Evolutionary conservation across 2,329 filamentous ascomycete genomes (phyloP).

Genomic region (Penicillium sp.): DNA sequence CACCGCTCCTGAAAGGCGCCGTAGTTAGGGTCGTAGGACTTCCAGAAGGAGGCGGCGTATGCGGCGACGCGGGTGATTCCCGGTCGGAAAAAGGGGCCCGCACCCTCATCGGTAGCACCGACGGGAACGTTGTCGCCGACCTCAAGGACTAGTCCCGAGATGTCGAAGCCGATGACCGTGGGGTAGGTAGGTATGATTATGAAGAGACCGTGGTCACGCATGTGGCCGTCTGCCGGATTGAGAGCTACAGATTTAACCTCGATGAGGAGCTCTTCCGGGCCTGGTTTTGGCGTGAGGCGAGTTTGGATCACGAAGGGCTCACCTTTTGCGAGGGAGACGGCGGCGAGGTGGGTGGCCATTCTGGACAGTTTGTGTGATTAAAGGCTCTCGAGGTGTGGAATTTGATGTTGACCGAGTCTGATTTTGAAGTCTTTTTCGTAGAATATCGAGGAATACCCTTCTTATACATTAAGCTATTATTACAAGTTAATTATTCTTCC

Average conservation of each 20-base stretch:
- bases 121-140: conserved; percentile 43
- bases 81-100: conserved; percentile 26
- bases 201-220: conserved; percentile 47
- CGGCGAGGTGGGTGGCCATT: conserved; percentile 46
- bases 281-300: conserved; percentile 48
- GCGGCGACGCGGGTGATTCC: conserved; percentile 44
- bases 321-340: conserved; percentile 38
- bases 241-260: conserved; percentile 51
- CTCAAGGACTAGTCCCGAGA: conserved; percentile 47
- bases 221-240: conserved; percentile 49
- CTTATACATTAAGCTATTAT: too few relatives aligned
- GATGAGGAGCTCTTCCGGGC: conserved; percentile 50
- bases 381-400: not conserved
- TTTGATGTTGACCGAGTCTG: not conserved
- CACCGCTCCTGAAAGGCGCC: conserved; percentile 49
- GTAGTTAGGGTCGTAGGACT: conserved; percentile 47
- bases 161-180: conserved; percentile 41
- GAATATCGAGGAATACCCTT: not conserved
- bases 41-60: conserved; percentile 45
- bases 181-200: conserved; percentile 45
- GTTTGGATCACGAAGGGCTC: conserved; percentile 39
- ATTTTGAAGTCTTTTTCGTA: too few relatives aligned
- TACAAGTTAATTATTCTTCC: too few relatives aligned
- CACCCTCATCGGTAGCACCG: conserved; percentile 7
- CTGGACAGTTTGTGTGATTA: not conserved